Base-by-base conservation (phyloP, 179 eudicot species). In the Camellia oleifera region DNA sequence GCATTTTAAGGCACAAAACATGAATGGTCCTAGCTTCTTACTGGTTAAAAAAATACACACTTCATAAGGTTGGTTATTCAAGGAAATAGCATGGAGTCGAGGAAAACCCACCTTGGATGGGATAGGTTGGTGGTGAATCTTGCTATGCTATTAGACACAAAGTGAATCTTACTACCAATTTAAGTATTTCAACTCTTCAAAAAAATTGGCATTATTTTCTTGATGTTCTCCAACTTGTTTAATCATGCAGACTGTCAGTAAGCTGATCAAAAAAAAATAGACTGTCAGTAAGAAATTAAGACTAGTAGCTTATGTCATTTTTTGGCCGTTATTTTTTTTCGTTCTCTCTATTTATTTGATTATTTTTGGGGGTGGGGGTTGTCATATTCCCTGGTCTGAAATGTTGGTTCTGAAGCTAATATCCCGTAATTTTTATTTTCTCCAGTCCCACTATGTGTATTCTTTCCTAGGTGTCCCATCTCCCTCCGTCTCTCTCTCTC, bases 401-500 rank as follows among this genome's bases (percentile, higher is more conserved):
- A 50, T 11, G 58, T 18, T 50, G 53, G 32, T 48, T 71, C 5
- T 71, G 58, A 71, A 52, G 50, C 58, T 71, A 71, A 4, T n/a
- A 9, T 50, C 14, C 18, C 4, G 8, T 61, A 17, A 15, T 17
- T 61, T 42, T 52, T 72, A 3, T 40, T 50, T 52, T 52, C 4
- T 72, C 52, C 12, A 7, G 26, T 45, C 2, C 14, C 17, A 42
- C 76, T 81, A 26, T 60, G 60, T 81, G 63, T 14, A 48, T 61
- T 6, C 40, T 32, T 61, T 23, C n/a, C 11, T 61, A 17, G 20
- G 20, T 61, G 23, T 17, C 23, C 26, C n/a, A 20, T 61, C 7
- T 71, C 69, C 32, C 56, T 52, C 72, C 18, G 4, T 42, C 42
- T 61, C 65, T 61, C 11, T 61, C 26, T 78, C 60, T 60, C 80